phyloP scores from a whole-genome alignment of 2,329 filamentous ascomycete genomes.

The Penicillium sp. region DNA sequence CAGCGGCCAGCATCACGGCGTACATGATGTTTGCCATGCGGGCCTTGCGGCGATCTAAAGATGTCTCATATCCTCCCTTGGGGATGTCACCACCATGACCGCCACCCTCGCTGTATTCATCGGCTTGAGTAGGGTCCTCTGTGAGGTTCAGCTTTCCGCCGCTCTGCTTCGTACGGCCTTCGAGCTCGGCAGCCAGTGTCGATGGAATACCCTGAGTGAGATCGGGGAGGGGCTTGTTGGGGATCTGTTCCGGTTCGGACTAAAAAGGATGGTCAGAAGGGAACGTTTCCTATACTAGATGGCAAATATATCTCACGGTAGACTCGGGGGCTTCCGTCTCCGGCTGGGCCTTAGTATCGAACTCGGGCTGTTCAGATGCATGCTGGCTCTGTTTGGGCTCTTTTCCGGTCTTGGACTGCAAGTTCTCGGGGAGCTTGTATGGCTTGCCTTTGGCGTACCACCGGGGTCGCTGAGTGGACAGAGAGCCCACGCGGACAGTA shows the following conservation, averaged over 20 bases:
- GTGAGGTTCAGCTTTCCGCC: constrained; percentile 47
- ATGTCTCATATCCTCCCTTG: constrained; percentile 82
- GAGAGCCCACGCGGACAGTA: constrained; percentile 32
- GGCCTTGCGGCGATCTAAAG: constrained; percentile 75
- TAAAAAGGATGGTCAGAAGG: constrained; percentile 24
- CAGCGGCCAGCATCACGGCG: constrained; percentile 53
- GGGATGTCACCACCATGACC: constrained; percentile 57
- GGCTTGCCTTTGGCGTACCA: constrained; percentile 38
- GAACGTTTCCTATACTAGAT: background rate
- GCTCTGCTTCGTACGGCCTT: constrained; percentile 40
- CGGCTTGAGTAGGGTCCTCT: constrained; percentile 46
- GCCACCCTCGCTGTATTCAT: constrained; percentile 45
- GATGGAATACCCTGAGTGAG: constrained; percentile 93
- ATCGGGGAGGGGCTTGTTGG: constrained; percentile 72
- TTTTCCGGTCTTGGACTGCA: constrained; percentile 25
- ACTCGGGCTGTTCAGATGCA: constrained; percentile 38
- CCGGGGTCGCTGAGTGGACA: constrained; percentile 34
- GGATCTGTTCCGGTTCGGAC: constrained; percentile 34
- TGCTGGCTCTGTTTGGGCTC: constrained; percentile 23
- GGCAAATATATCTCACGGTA: constrained; percentile 21
- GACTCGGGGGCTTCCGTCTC: constrained; percentile 27
- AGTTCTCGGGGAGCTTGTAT: constrained; percentile 33
- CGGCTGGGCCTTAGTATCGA: constrained; percentile 33
- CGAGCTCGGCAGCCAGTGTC: constrained; percentile 74
- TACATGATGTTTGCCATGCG: constrained; percentile 73